These are phyloP conservation scores for Sporopachydermia quercuum DNA, from an alignment of 805 yeast genomes.

Conservation along the genomic window DNA sequence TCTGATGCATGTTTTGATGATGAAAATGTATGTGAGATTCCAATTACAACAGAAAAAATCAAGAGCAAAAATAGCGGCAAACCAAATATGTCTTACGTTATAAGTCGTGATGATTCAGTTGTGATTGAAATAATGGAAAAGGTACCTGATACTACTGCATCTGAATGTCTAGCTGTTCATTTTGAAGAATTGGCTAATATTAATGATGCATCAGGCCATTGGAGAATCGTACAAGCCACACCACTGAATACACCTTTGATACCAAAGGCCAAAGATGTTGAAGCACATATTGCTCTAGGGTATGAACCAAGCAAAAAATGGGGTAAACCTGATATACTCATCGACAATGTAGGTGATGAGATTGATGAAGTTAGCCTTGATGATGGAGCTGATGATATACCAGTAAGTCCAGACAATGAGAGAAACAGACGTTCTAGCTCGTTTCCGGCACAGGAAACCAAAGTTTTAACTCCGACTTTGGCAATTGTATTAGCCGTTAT, in stretches of 20 bases:
- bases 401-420: too few species aligned
- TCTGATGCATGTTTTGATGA: not conserved
- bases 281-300: not conserved
- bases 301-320: not conserved
- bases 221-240: not conserved
- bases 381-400: not conserved
- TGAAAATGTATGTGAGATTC: not conserved
- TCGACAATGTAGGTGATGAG: too few species aligned
- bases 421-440: not conserved
- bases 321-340: not conserved
- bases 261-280: not conserved
- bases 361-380: not conserved
- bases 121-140: not conserved
- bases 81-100: not conserved
- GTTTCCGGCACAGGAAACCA: not conserved
- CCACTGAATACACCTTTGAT: not conserved
- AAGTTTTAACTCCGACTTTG: not conserved
- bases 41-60: not conserved
- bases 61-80: not conserved
- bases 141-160: not conserved
- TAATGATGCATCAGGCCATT: slow-evolving; percentile 1
- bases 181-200: not conserved
- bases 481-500: not conserved
- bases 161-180: not conserved
- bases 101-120: not conserved